Evolutionary conservation across 2,329 filamentous ascomycete genomes (phyloP).

Genomic region (Dactylellina cionopaga): DNA sequence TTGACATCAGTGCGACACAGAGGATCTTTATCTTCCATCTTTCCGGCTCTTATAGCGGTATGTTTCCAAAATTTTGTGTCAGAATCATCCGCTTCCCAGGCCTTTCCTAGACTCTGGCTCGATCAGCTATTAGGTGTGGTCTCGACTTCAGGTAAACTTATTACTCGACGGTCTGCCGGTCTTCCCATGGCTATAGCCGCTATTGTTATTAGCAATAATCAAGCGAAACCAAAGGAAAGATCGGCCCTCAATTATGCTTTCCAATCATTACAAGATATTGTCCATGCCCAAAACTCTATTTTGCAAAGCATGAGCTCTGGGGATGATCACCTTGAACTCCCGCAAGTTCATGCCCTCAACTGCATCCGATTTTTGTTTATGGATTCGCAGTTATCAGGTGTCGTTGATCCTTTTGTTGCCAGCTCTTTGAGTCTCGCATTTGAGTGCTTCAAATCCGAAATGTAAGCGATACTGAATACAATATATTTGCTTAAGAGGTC

Average conservation of each 20-base stretch:
- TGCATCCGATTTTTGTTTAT: constrained; percentile 92
- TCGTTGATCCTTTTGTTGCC: constrained; percentile 78
- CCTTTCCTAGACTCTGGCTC: constrained; percentile 54
- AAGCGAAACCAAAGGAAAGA: constrained; percentile 63
- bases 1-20: constrained; percentile 84
- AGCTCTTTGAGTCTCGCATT: constrained; percentile 81
- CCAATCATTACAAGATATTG: constrained; percentile 54
- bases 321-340: constrained; percentile 68
- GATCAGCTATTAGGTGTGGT: constrained; percentile 54
- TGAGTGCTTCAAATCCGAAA: constrained; percentile 77
- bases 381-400: constrained; percentile 77
- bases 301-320: constrained; percentile 49
- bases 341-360: constrained; percentile 95
- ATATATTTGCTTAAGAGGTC: no score
- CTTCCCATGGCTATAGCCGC: constrained; percentile 87
- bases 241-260: constrained; percentile 24
- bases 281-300: constrained; percentile 56
- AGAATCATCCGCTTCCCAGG: constrained; percentile 69
- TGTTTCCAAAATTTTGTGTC: constrained; percentile 72
- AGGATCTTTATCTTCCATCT: constrained; percentile 92
- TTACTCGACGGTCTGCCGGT: constrained; percentile 87
- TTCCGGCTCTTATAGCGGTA: constrained; percentile 83
- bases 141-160: constrained; percentile 51
- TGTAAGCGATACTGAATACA: no score
- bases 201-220: constrained; percentile 68